These are phyloP conservation scores for Ustilago crameri DNA, from an alignment of 1,284 basidiomycete genomes.

Conservation along the genomic window DNA sequence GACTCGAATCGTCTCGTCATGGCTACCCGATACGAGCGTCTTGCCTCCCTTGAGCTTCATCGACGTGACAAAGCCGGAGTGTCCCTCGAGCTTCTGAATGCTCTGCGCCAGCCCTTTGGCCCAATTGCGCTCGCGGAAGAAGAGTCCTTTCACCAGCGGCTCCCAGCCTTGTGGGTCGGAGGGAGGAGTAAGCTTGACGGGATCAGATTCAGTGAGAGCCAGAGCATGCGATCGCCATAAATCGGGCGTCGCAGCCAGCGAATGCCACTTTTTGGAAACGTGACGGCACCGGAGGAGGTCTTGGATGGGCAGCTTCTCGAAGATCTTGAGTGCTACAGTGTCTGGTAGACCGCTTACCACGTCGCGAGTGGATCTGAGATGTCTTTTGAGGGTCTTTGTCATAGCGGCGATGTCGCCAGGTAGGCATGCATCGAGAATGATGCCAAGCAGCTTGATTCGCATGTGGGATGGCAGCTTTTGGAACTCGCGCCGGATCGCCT, in stretches of 20 bases:
- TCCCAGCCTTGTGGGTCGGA: slow-evolving; percentile 69
- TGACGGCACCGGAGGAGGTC: slow-evolving; percentile 70
- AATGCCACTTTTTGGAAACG: slow-evolving; percentile 82
- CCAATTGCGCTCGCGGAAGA: slow-evolving; percentile 88
- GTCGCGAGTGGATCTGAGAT: slow-evolving; percentile 81
- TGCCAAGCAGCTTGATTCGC: slow-evolving; percentile 49
- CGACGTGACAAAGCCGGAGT: slow-evolving; percentile 88
- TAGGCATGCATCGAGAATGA: slow-evolving; percentile 53
- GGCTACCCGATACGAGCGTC: slow-evolving; percentile 83
- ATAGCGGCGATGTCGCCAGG: slow-evolving; percentile 56
- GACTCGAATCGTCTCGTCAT: slow-evolving; percentile 75
- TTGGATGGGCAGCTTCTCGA: slow-evolving; percentile 75
- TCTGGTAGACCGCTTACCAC: slow-evolving; percentile 80
- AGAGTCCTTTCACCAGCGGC: slow-evolving; percentile 80
- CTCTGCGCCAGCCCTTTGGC: slow-evolving; percentile 75
- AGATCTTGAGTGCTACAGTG: slow-evolving; percentile 75
- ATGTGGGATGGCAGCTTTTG: slow-evolving; percentile 35
- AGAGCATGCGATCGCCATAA: slow-evolving; percentile 83
- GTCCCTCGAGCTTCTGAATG: slow-evolving; percentile 81
- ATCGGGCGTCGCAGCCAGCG: slow-evolving; percentile 76
- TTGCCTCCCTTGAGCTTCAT: slow-evolving; percentile 76
- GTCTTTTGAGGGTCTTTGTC: slow-evolving; percentile 76
- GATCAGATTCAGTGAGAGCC: slow-evolving; percentile 79
- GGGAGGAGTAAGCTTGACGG: slow-evolving; percentile 68
- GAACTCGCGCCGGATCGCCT: slow-evolving; percentile 39